phyloP scores from a whole-genome alignment of 106 monocot species.

The Allium sativum region DNA sequence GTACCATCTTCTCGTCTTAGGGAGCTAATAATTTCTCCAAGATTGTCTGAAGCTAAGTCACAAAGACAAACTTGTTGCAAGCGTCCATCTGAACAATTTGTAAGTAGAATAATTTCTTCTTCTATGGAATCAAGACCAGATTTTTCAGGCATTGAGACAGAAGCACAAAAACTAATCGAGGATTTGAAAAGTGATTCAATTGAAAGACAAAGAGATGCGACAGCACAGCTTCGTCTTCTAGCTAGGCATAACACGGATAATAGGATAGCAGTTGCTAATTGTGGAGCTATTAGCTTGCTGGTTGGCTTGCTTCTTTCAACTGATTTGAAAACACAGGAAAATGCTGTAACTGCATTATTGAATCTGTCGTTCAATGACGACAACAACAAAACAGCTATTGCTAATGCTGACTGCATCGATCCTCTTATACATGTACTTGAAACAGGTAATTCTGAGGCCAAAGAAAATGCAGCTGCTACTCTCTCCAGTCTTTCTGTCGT shows the following conservation, averaged over 20 bases:
- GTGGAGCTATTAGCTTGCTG: constrained; percentile 53
- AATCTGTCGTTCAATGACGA: constrained; percentile 95
- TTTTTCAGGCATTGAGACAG: constrained; percentile 36
- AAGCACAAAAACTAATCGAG: constrained; percentile 49
- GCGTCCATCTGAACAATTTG: constrained; percentile 44
- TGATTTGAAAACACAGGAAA: constrained; percentile 62
- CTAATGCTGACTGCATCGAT: constrained; percentile 70
- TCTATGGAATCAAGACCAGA: constrained; percentile 49
- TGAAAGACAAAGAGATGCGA: constrained; percentile 50
- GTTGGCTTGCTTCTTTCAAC: constrained; percentile 60
- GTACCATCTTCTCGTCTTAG: constrained; percentile 17
- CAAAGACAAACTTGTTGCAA: constrained; percentile 43
- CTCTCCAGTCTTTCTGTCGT: constrained; percentile 84
- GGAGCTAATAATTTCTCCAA: constrained; percentile 26
- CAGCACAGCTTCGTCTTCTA: constrained; percentile 54
- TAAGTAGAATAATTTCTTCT: constrained; percentile 37
- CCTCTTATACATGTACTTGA: constrained; percentile 80
- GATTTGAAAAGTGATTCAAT: constrained; percentile 60
- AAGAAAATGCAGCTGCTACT: constrained; percentile 89
- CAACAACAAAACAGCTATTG: constrained; percentile 81
- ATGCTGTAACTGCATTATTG: constrained; percentile 80
- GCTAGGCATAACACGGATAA: constrained; percentile 80
- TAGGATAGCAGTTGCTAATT: constrained; percentile 65
- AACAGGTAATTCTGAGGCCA: constrained; percentile 82
- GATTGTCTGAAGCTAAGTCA: constrained; percentile 24